A percentile compares a stretch with the other conserved stretches of the same genome.
These are phyloP conservation scores for Ophiocytium majus DNA, from an alignment of 352 stramenopile genomes.

Conservation along the genomic window DNA sequence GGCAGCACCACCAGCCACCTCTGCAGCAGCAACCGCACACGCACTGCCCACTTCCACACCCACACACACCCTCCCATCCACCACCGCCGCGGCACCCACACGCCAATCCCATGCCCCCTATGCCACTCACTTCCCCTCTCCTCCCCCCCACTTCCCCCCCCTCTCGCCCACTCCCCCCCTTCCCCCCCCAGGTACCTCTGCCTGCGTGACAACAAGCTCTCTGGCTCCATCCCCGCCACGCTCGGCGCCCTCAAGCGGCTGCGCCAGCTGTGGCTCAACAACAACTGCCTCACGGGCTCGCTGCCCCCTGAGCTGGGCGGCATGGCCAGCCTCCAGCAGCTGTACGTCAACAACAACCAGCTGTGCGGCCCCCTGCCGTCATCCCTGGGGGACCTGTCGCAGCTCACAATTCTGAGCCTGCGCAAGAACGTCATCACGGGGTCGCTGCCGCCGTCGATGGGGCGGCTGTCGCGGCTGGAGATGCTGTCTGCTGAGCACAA, in stretches of 20 bases:
- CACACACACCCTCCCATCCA: background rate
- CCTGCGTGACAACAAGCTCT: conserved; percentile 48
- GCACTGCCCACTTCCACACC: background rate
- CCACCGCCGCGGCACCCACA: background rate
- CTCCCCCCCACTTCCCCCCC: conserved; percentile 21
- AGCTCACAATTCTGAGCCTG: conserved; percentile 42
- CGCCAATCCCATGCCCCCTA: conserved; percentile 29
- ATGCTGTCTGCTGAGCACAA: conserved; percentile 48
- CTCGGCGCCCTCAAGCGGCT: conserved; percentile 31
- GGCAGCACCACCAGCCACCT: background rate
- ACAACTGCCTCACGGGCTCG: conserved; percentile 41
- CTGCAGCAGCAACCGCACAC: background rate
- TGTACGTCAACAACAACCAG: conserved; percentile 46
- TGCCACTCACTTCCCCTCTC: conserved; percentile 28
- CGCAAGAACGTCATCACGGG: conserved; percentile 40
- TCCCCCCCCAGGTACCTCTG: conserved; percentile 28
- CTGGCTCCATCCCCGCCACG: conserved; percentile 30
- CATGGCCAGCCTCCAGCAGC: conserved; percentile 32
- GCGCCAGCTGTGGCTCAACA: conserved; percentile 48
- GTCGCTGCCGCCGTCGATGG: conserved; percentile 29
- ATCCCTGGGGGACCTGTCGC: conserved; percentile 25
- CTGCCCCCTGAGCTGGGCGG: conserved; percentile 27
- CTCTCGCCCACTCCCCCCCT: conserved; percentile 27
- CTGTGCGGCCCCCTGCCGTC: conserved; percentile 25
- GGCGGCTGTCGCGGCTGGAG: conserved; percentile 32